phyloP scores from a whole-genome alignment of 2,329 filamentous ascomycete genomes.

The Aureobasidium sp. region DNA sequence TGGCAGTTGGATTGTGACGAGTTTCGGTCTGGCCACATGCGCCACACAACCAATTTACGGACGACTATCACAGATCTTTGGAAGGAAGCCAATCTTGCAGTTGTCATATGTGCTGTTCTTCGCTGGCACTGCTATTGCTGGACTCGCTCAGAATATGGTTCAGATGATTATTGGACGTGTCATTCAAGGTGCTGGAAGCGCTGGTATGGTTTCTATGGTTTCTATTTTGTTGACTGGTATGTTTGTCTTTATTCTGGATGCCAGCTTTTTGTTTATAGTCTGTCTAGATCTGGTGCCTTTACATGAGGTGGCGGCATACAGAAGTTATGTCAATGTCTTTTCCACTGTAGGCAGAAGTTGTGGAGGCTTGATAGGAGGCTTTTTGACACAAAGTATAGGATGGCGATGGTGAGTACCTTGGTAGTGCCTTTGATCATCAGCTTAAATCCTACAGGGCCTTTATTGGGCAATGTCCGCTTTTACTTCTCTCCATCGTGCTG shows the following conservation, averaged over 20 bases:
- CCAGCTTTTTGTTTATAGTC: background rate
- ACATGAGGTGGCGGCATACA: conserved; percentile 38
- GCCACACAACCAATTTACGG: conserved; percentile 35
- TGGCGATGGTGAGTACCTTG: conserved; percentile 50
- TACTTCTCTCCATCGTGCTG: conserved; percentile 41
- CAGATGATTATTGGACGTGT: conserved; percentile 34
- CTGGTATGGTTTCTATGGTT: conserved; percentile 35
- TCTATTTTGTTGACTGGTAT: conserved; percentile 36
- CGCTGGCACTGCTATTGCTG: conserved; percentile 32
- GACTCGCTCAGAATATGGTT: conserved; percentile 28
- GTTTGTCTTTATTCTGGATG: background rate
- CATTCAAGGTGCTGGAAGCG: conserved; percentile 36
- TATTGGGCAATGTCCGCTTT: conserved; percentile 47
- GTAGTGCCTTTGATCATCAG: too few species aligned
- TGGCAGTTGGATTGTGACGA: conserved; percentile 27
- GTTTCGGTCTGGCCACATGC: conserved; percentile 35
- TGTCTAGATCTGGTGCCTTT: conserved; percentile 33
- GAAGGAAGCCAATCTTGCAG: conserved; percentile 32
- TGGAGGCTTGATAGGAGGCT: conserved; percentile 51
- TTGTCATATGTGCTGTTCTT: conserved; percentile 33
- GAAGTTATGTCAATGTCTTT: conserved; percentile 44
- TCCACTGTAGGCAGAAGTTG: conserved; percentile 41
- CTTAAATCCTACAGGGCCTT: conserved; percentile 39
- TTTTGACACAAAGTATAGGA: conserved; percentile 52
- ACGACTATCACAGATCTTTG: conserved; percentile 37